Percentiles rank a stretch among this genome's conserved stretches.
These are phyloP conservation scores for Lentinus tigrinus DNA, from an alignment of 768 basidiomycete genomes.

Conservation along the genomic window DNA sequence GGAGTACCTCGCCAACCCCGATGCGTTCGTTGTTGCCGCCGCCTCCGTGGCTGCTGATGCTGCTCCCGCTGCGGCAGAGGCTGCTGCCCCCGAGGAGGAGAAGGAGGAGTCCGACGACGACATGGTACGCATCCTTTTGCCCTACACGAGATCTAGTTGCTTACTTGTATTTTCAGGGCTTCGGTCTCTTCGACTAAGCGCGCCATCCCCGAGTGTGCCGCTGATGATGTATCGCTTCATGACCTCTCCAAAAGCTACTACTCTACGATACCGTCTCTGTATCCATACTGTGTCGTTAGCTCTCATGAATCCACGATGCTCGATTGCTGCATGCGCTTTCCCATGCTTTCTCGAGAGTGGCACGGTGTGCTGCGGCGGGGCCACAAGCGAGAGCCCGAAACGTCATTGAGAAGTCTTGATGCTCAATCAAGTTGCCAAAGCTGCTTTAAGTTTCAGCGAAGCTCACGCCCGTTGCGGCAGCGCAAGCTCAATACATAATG, in stretches of 20 bases:
- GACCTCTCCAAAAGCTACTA: slow-evolving; percentile 10
- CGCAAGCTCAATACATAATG: background rate
- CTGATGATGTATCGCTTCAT: slow-evolving; percentile 15
- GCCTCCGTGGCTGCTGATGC: slow-evolving; percentile 59
- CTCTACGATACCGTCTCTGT: slow-evolving; percentile 18
- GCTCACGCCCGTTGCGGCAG: too few species aligned
- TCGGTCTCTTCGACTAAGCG: slow-evolving; percentile 87
- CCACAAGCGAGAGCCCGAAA: too few species aligned
- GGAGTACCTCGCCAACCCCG: slow-evolving; percentile 96
- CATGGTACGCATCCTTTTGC: slow-evolving; percentile 55
- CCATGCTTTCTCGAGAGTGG: background rate
- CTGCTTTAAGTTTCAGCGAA: too few species aligned
- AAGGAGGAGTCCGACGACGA: slow-evolving; percentile 88
- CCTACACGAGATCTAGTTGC: background rate
- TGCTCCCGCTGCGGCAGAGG: slow-evolving; percentile 53
- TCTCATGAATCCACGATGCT: slow-evolving; percentile 15
- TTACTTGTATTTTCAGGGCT: slow-evolving; percentile 55
- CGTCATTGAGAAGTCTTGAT: too few species aligned
- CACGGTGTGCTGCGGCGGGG: background rate
- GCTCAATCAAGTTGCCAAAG: too few species aligned
- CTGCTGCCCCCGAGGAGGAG: slow-evolving; percentile 49
- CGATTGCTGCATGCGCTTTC: background rate
- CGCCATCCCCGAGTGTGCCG: background rate
- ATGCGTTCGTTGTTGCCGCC: slow-evolving; percentile 89
- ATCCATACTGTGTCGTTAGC: slow-evolving; percentile 19